Evolutionary conservation across 257 asterid species (phyloP).

Genomic region (Linaria vulgaris): DNA sequence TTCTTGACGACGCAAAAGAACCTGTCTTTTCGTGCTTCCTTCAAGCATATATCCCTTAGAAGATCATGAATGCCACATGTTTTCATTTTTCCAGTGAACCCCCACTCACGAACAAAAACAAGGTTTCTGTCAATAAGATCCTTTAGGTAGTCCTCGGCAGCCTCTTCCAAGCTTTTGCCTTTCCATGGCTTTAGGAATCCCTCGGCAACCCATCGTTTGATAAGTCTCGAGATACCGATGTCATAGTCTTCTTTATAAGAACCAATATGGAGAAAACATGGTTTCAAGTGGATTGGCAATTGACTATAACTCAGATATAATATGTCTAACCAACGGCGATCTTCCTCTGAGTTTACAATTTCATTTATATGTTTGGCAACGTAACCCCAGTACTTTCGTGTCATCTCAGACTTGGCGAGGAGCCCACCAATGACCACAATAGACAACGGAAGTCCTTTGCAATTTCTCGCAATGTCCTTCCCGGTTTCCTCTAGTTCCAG

Average conservation of each 20-base stretch:
- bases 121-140: conserved; percentile 28
- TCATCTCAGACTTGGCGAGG: conserved; percentile 22
- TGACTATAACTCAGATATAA: conserved; percentile 28
- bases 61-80: conserved; percentile 32
- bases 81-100: conserved; percentile 17
- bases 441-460: conserved; percentile 35
- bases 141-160: conserved; percentile 22
- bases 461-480: conserved; percentile 26
- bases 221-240: conserved; percentile 14
- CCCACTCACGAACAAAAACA: conserved; percentile 8
- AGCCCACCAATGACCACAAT: conserved; percentile 31
- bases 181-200: conserved; percentile 16
- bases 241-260: conserved; percentile 21
- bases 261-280: conserved; percentile 29
- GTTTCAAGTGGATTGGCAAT: conserved; percentile 28
- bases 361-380: conserved; percentile 20
- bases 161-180: conserved; percentile 29
- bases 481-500: conserved; percentile 29
- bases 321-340: conserved; percentile 16
- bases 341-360: background rate
- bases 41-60: conserved; percentile 26
- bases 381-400: conserved; percentile 24
- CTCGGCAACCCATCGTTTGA: conserved; percentile 32
- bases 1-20: background rate
- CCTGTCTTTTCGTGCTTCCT: conserved; percentile 19